phyloP scores from a whole-genome alignment of 768 basidiomycete species.

The Russula olivacea region DNA sequence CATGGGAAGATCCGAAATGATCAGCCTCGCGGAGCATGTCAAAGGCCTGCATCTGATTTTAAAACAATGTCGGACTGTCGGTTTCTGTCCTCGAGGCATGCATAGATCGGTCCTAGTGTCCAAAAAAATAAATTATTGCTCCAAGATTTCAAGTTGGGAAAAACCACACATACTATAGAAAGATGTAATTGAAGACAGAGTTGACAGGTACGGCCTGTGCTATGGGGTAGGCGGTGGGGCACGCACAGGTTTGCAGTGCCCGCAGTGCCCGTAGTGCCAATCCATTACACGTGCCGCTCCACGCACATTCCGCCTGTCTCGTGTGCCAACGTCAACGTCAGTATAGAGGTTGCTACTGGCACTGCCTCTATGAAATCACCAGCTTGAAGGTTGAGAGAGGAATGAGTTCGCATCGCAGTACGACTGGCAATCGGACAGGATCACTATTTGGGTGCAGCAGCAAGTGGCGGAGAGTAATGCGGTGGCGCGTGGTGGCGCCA shows the following conservation, averaged over 20 bases:
- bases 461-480: no score
- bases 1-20: slow-evolving; percentile 1
- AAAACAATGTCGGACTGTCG: neutral
- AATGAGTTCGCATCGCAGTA: no score
- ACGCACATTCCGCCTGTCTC: neutral
- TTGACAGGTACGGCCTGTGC: neutral
- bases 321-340: neutral
- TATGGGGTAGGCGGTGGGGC: neutral
- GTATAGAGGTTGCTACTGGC: neutral
- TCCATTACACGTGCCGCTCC: neutral
- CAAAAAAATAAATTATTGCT: neutral
- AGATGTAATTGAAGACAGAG: neutral
- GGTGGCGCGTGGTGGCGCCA: neutral
- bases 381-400: no score
- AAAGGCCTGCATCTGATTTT: neutral
- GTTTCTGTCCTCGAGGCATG: neutral
- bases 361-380: neutral
- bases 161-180: neutral
- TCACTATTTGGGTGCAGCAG: neutral
- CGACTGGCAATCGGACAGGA: neutral
- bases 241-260: neutral
- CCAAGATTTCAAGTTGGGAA: neutral
- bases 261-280: neutral
- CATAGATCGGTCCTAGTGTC: neutral
- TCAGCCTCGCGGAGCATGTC: neutral